A percentile compares a stretch with the other conserved stretches of the same genome.
Conservation (phyloP, 257 asterid genomes). For the Solanum raphanifolium region DNA sequence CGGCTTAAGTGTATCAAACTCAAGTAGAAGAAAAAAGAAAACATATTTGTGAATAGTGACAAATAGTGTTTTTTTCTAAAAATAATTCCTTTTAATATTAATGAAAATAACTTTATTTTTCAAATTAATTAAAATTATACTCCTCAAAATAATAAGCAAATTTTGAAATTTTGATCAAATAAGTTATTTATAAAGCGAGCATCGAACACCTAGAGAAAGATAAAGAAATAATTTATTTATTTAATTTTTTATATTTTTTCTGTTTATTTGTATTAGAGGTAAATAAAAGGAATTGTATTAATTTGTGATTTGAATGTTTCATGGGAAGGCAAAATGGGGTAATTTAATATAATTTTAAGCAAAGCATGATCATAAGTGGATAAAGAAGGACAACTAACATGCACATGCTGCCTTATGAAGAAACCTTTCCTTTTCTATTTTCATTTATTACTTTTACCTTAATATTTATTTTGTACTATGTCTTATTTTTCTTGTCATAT, state of each 20-base stretch:
- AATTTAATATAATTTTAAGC: neutral
- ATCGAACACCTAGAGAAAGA: neutral
- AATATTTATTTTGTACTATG: neutral
- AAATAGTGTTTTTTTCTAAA: neutral
- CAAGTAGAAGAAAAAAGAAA: too few relatives aligned
- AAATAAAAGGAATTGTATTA: neutral
- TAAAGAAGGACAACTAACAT: constrained; percentile 26
- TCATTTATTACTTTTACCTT: neutral
- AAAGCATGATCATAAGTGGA: constrained; percentile 10
- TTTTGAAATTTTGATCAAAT: neutral
- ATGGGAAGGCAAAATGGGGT: neutral
- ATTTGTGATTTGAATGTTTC: neutral
- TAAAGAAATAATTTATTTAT: neutral
- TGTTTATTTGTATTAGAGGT: neutral
- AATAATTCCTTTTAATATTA: neutral
- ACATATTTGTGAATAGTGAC: neutral
- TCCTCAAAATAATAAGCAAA: neutral
- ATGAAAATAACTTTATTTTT: neutral
- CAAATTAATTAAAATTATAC: neutral
- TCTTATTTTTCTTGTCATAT: neutral
- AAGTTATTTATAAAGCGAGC: neutral
- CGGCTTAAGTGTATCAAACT: too few relatives aligned
- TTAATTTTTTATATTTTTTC: neutral
- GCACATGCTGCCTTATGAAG: constrained; percentile 18
- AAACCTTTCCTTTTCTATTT: neutral